Evolutionary conservation across 192 early-diverging fungal species (phyloP), one percentile per base, ranked within the genome.

Genomic region (Jimgerdemannia flammicorona): DNA sequence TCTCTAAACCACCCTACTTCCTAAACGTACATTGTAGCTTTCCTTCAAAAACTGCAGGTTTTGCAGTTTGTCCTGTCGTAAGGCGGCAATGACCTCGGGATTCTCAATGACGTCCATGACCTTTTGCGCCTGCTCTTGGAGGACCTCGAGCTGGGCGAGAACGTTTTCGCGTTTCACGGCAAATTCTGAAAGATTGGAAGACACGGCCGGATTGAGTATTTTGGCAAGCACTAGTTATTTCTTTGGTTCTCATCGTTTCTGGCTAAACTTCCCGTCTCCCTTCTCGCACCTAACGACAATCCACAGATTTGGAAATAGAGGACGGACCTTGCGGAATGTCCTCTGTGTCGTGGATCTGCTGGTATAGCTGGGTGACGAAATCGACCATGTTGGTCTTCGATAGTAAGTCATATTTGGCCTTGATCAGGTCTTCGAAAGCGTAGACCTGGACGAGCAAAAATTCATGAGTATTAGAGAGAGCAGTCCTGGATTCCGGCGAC

Each of bases 1-100:
- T 29, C 29, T 29, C 29, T 29, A 29, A 29, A 29, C 29, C 29
- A 29, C 29, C 29, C 29, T 29, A 29, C 29, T 29, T 29, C 29
- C 29, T 29, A 29, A 29, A 39, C 84, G 75, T 83, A 94, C 92
- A 43, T 85, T 89, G 79, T 94, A 95, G 80, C 92, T 95, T 49
- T 96, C 93, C 77, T 90, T 88, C 74, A 98, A 83, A 64, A 95
- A 94, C 83, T 93, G 88, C 77, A 96, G 87, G 85, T 97, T 96
- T 78, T 95, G 94, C 67, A 92, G 82, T 87, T 98, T 98, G 84
- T 97, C 97, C 84, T 96, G 93, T 74, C 95, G 95, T 80, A 97
- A 88, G 75, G 93, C 87, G 73, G 90, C 89, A 69, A 95, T 91
- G 19, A 97, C 94, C 77, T 94, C 91, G 11, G 94, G 95, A 81